Evolutionary conservation across 2,329 filamentous ascomycete species (phyloP), one percentile per base, ranked within the genome.

Genomic region (Cadophora gregata): DNA sequence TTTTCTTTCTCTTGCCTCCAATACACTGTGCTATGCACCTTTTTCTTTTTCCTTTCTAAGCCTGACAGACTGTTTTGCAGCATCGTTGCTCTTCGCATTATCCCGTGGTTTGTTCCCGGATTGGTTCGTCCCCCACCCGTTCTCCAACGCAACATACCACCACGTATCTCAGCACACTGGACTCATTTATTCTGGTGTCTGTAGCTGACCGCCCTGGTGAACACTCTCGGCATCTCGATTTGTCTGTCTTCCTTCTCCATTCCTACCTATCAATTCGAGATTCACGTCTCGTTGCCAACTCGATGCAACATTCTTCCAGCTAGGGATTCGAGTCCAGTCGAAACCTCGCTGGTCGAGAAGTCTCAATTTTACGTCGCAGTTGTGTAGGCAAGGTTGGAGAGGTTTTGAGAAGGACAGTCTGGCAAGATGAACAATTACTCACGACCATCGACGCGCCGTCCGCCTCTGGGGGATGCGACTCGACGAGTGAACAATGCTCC

Each of bases 391-490:
- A 16, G 25, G 12, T 27, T 14, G 14, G 42, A 48, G 59, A 27
- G n/a, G 59, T 14, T n/a, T 29, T 29, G n/a, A 33, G 10, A 53
- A n/a, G 27, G 29, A 47, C 6, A 27, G 21, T 55, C 25, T n/a
- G 10, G 58, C 56, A 67, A 50, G 53, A 75, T 74, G 72, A 71
- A 67, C 67, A 66, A 47, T 55, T 64, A 64, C n/a, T 50, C 70
- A 61, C 73, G 73, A 24, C 70, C 70, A 19, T 67, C 73, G 58
- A 73, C 74, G 66, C 74, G 75, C 64, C 75, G 76, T 45, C 59
- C 71, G 51, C 73, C 76, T 56, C 70, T 78, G 12, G 75, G 73
- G 55, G 76, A 78, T 65, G 73, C 75, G 58, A 76, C 75, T 25
- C 65, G 67, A 42, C 71, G 76, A 59, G 69, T 77, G 61, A 77